A percentile compares a stretch with the other conserved stretches of the same genome.
phyloP scores from a whole-genome alignment of 2,329 filamentous ascomycete species.

The Xylaria sp. region DNA sequence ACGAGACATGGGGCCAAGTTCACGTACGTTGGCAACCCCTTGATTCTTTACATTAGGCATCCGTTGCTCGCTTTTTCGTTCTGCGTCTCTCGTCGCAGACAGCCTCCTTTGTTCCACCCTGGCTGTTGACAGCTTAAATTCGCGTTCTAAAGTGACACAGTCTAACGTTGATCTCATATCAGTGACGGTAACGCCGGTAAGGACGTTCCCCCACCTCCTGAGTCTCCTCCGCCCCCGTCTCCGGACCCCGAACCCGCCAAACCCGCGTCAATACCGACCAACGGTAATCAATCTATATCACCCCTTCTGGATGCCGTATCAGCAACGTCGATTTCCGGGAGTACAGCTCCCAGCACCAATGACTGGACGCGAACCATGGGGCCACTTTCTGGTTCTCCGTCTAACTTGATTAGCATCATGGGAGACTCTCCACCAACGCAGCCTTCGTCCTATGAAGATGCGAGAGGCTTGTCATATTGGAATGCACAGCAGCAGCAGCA shows the following conservation, averaged over 20 bases:
- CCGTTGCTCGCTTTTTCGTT: slow-evolving; percentile 17
- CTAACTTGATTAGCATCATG: slow-evolving; percentile 45
- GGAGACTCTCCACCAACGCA: slow-evolving; percentile 46
- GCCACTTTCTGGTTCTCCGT: slow-evolving; percentile 41
- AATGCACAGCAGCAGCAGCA: slow-evolving; percentile 46
- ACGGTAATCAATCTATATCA: slow-evolving; percentile 35
- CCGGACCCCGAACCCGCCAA: slow-evolving; percentile 41
- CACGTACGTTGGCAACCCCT: slow-evolving; percentile 36
- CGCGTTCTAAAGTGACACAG: neutral
- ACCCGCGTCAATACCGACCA: slow-evolving; percentile 41
- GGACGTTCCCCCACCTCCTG: slow-evolving; percentile 34
- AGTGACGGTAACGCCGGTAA: slow-evolving; percentile 33
- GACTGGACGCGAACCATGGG: slow-evolving; percentile 42
- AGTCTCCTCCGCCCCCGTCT: slow-evolving; percentile 38
- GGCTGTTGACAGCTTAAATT: neutral
- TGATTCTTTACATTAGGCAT: slow-evolving; percentile 6
- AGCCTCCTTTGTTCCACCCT: slow-evolving; percentile 31
- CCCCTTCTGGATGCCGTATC: slow-evolving; percentile 41
- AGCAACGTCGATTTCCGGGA: slow-evolving; percentile 41
- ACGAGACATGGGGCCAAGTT: slow-evolving; percentile 45
- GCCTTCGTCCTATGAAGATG: slow-evolving; percentile 45
- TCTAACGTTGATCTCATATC: slow-evolving; percentile 23
- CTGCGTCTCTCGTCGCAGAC: slow-evolving; percentile 19
- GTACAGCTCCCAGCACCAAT: slow-evolving; percentile 43
- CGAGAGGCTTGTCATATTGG: slow-evolving; percentile 41